Conservation (phyloP, 306 rosid genomes). For the Trifolium dubium region DNA sequence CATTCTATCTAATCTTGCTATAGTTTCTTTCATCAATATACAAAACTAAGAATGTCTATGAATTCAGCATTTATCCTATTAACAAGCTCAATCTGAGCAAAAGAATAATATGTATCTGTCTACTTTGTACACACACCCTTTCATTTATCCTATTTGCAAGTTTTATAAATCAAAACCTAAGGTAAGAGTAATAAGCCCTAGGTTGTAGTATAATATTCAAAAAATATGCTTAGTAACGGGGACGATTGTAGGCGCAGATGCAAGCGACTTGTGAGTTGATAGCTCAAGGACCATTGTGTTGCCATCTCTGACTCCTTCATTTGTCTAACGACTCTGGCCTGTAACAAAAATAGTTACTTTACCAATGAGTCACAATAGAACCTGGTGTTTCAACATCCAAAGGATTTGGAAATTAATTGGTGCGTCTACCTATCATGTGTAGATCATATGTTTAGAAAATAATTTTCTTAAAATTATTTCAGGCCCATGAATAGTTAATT, state of each 20-base stretch:
- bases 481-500: too few relatives aligned
- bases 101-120: slow-evolving; percentile 45
- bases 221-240: slow-evolving; percentile 72
- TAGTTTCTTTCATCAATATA: slow-evolving; percentile 43
- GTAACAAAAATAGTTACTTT: slow-evolving; percentile 21
- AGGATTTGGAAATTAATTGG: too few relatives aligned
- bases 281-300: slow-evolving; percentile 85
- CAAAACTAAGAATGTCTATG: slow-evolving; percentile 20
- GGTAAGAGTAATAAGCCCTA: slow-evolving; percentile 30
- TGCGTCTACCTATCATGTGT: too few relatives aligned
- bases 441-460: too few relatives aligned
- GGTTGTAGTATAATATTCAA: slow-evolving; percentile 77
- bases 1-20: slow-evolving; percentile 4
- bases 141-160: background rate
- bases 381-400: too few relatives aligned
- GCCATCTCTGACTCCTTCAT: slow-evolving; percentile 96
- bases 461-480: too few relatives aligned
- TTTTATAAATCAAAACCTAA: background rate
- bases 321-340: slow-evolving; percentile 88
- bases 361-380: background rate
- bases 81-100: slow-evolving; percentile 61
- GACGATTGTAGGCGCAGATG: slow-evolving; percentile 76
- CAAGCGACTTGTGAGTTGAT: slow-evolving; percentile 83
- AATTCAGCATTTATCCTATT: slow-evolving; percentile 37
- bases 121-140: slow-evolving; percentile 24